Evolutionary conservation across 225 moss, liverwort and hornwort genomes (phyloP).

Genomic region (Bryoerythrophyllum caledonicum): DNA sequence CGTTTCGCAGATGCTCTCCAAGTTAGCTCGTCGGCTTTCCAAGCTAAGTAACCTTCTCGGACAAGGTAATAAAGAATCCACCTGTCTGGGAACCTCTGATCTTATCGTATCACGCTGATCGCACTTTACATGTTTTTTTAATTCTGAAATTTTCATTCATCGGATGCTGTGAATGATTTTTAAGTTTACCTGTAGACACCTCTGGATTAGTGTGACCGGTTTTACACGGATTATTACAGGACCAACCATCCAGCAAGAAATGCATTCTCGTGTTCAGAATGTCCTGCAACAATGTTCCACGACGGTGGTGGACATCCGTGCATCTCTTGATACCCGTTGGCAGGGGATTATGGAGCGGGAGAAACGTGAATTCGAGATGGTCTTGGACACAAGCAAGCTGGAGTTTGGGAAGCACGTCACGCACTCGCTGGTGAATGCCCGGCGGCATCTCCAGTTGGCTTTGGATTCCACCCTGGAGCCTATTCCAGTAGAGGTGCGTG

Average conservation of each 20-base stretch:
- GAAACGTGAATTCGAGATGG: neutral
- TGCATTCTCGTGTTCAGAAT: neutral
- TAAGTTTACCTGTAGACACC: too few species aligned
- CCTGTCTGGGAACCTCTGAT: too few species aligned
- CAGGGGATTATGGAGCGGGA: neutral
- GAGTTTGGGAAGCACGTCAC: neutral
- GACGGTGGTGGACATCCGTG: neutral
- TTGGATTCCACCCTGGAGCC: neutral
- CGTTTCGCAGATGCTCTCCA: neutral
- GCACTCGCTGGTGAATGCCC: neutral
- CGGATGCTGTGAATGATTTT: too few species aligned
- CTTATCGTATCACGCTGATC: neutral
- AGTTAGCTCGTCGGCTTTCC: neutral
- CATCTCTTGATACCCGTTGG: neutral
- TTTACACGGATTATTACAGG: neutral
- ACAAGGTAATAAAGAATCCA: too few species aligned
- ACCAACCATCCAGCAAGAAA: neutral
- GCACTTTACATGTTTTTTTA: neutral
- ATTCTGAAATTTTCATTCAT: neutral
- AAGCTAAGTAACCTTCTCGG: neutral
- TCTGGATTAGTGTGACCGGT: too few species aligned
- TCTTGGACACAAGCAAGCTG: neutral
- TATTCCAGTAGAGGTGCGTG: neutral
- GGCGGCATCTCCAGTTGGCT: neutral
- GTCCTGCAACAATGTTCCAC: neutral